These are phyloP conservation scores for Rhynchospora breviuscula DNA, from an alignment of 176 grass and related monocot genomes.

Conservation along the genomic window DNA sequence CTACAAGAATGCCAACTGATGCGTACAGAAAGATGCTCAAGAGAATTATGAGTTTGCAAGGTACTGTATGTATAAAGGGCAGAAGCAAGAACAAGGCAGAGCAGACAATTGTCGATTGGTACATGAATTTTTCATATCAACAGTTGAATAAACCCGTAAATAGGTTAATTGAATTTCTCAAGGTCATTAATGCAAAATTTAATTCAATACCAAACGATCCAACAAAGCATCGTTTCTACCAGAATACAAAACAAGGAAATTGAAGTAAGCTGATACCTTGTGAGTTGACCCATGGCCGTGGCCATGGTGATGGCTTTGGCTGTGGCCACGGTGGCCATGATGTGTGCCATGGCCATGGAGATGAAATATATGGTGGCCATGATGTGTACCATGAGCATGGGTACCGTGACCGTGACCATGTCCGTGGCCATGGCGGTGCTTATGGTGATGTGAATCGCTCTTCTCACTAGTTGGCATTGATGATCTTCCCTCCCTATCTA, in stretches of 20 bases:
- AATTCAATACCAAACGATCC: background rate
- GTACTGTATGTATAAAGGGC: background rate
- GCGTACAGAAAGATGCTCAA: background rate
- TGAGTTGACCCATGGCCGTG: background rate
- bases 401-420: background rate
- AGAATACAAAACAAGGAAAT: background rate
- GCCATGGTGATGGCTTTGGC: background rate
- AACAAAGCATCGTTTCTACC: background rate
- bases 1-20: background rate
- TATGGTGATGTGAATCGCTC: background rate
- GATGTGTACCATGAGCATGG: background rate
- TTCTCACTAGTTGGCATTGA: slow-evolving; percentile 2
- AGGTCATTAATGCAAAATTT: background rate
- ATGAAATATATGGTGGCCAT: background rate
- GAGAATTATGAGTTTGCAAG: background rate
- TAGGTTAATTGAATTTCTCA: background rate
- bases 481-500: background rate
- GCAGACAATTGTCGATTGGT: background rate
- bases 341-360: background rate
- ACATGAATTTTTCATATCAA: background rate
- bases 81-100: background rate
- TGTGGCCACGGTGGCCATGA: background rate
- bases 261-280: background rate
- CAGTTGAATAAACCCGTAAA: background rate
- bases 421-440: background rate